Evolutionary conservation across 768 basidiomycete genomes (phyloP).

Genomic region (Kockovaella imperatae): DNA sequence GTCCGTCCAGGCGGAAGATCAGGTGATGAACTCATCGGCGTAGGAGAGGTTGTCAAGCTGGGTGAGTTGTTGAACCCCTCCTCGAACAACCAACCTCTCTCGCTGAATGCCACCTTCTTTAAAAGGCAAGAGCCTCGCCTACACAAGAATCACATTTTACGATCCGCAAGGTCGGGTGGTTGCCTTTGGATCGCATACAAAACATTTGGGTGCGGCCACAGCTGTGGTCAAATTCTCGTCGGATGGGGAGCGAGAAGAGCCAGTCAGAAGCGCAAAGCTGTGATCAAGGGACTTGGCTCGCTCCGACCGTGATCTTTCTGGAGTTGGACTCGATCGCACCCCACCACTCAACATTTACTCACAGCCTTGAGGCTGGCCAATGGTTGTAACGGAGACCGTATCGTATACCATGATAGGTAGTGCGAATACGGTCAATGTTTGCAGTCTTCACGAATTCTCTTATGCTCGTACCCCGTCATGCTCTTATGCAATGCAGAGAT

Average conservation of each 20-base stretch:
- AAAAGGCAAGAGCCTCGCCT: conserved; percentile 29
- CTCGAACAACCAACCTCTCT: background rate
- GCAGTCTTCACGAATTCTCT: too few species aligned
- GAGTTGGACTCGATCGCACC: too few species aligned
- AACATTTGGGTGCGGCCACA: conserved; percentile 29
- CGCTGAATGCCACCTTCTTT: background rate
- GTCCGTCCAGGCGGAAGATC: conserved; percentile 36
- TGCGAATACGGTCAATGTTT: too few species aligned
- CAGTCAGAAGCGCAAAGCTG: too few species aligned
- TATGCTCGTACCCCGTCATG: too few species aligned
- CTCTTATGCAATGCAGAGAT: too few species aligned
- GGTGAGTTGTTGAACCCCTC: conserved; percentile 20
- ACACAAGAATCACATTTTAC: conserved; percentile 35
- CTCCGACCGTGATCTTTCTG: too few species aligned
- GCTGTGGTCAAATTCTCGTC: conserved; percentile 11
- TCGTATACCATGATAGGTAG: too few species aligned
- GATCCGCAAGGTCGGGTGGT: conserved; percentile 20
- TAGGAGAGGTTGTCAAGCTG: conserved; percentile 36
- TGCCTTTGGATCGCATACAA: conserved; percentile 42
- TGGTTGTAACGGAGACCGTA: too few species aligned
- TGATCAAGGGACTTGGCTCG: too few species aligned
- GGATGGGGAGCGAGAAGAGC: conserved; percentile 30
- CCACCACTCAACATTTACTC: too few species aligned
- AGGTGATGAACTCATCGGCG: conserved; percentile 23
- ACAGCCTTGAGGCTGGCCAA: too few species aligned